phyloP scores from a whole-genome alignment of 2,329 filamentous ascomycete genomes.

The Sclerotinia subarctica region DNA sequence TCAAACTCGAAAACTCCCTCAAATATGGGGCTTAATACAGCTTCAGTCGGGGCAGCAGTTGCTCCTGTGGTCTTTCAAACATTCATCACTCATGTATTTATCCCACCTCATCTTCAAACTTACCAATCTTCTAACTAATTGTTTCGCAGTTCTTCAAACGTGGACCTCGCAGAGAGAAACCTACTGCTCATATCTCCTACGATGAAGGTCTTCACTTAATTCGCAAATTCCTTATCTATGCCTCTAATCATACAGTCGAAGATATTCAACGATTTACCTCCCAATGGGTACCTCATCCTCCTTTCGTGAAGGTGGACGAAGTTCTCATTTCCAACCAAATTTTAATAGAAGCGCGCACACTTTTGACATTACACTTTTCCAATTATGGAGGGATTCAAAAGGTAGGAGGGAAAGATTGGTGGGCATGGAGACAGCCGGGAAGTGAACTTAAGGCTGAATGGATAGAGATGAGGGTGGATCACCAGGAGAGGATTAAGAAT shows the following conservation, averaged over 20 bases:
- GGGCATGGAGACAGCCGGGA: constrained; percentile 76
- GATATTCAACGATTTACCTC: constrained; percentile 87
- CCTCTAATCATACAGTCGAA: constrained; percentile 87
- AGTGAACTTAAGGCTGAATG: constrained; percentile 76
- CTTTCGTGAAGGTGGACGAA: constrained; percentile 79
- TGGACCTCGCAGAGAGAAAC: constrained; percentile 70
- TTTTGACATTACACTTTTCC: constrained; percentile 73
- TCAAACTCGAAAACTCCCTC: background rate
- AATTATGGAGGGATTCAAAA: constrained; percentile 69
- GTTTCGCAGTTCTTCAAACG: constrained; percentile 73
- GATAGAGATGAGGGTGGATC: constrained; percentile 91
- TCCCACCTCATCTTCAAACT: constrained; percentile 22
- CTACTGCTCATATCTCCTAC: constrained; percentile 88
- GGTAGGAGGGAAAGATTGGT: constrained; percentile 82
- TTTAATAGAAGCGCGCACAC: constrained; percentile 61
- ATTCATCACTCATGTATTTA: constrained; percentile 77
- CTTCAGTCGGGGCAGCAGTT: constrained; percentile 77
- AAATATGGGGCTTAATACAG: constrained; percentile 61
- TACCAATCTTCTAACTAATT: constrained; percentile 14
- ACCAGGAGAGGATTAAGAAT: constrained; percentile 64
- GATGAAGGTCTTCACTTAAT: constrained; percentile 88
- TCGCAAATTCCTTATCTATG: constrained; percentile 78
- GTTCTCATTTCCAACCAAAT: constrained; percentile 62
- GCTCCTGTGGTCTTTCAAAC: constrained; percentile 86
- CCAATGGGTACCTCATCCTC: constrained; percentile 86